Percentiles rank a stretch among this genome's conserved stretches.
Conservation (phyloP, 129 eudicot species). For the Arctium minus region DNA sequence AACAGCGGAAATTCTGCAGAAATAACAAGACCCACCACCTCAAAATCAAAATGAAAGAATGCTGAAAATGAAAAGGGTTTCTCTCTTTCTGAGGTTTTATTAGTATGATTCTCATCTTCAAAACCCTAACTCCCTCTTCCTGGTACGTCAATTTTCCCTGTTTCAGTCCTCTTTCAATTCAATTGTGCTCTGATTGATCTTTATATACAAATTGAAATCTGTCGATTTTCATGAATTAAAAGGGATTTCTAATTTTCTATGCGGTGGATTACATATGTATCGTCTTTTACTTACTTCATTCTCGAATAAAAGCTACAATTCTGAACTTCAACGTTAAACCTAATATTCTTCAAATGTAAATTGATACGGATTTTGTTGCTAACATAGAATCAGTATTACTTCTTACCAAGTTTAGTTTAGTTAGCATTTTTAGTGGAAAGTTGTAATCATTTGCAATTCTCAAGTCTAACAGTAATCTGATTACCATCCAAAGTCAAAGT, state of each 20-base stretch:
- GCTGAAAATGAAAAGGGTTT: not conserved
- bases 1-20: not conserved
- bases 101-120: constrained; percentile 2
- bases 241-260: not conserved
- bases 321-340: not conserved
- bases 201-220: not conserved
- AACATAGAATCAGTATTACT: not conserved
- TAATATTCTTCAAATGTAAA: not conserved
- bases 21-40: not conserved
- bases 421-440: not conserved
- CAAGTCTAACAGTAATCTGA: not conserved
- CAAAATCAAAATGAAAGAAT: constrained; percentile 6
- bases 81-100: not conserved
- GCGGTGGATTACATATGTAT: not conserved
- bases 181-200: constrained; percentile 15
- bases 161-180: not conserved
- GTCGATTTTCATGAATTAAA: not conserved
- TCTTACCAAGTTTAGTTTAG: not conserved
- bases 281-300: constrained; percentile 5
- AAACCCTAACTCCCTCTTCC: constrained; percentile 22
- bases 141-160: constrained; percentile 18
- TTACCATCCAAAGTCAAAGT: not conserved
- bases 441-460: not conserved
- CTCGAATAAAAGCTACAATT: not conserved
- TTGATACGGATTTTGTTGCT: not conserved